Conservation (phyloP, 2,329 filamentous ascomycete genomes). For the Cladosporium sphaerospermum region DNA sequence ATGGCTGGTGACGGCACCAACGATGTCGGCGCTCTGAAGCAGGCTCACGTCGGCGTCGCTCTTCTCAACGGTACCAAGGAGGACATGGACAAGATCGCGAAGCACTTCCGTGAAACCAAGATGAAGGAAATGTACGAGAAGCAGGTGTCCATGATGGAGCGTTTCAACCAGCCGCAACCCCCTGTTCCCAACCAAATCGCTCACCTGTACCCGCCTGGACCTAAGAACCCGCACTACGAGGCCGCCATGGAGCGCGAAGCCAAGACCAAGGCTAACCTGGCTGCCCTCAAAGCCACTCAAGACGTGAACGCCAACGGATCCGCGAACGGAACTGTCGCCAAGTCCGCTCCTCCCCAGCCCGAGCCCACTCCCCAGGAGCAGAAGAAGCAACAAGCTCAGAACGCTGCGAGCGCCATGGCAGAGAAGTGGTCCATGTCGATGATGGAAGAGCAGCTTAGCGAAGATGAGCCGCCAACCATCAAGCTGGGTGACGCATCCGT, state of each 20-base stretch:
- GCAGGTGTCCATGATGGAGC: conserved; percentile 81
- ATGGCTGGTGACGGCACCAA: conserved; percentile 99
- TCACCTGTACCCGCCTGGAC: conserved; percentile 87
- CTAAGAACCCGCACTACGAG: conserved; percentile 85
- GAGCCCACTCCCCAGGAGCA: conserved; percentile 42
- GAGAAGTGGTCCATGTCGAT: conserved; percentile 81
- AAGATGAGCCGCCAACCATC: conserved; percentile 86
- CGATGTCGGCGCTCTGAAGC: conserved; percentile 94
- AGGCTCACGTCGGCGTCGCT: conserved; percentile 94
- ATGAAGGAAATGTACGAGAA: conserved; percentile 99
- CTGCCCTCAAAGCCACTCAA: conserved; percentile 40
- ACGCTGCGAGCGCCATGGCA: conserved; percentile 70
- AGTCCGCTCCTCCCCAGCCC: conserved; percentile 20
- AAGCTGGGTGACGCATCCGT: conserved; percentile 97
- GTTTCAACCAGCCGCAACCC: conserved; percentile 91
- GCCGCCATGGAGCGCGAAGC: conserved; percentile 87
- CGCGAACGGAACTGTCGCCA: conserved; percentile 22
- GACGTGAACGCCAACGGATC: conserved; percentile 40
- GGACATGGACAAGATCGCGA: conserved; percentile 83
- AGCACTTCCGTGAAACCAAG: conserved; percentile 88
- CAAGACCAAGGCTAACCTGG: conserved; percentile 63
- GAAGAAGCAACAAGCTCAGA: conserved; percentile 52
- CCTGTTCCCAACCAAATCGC: conserved; percentile 89
- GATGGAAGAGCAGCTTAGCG: conserved; percentile 84
- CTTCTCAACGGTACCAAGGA: conserved; percentile 91